Base-by-base conservation (phyloP, 139 green algal genomes). In the Chloropicon primus region DNA sequence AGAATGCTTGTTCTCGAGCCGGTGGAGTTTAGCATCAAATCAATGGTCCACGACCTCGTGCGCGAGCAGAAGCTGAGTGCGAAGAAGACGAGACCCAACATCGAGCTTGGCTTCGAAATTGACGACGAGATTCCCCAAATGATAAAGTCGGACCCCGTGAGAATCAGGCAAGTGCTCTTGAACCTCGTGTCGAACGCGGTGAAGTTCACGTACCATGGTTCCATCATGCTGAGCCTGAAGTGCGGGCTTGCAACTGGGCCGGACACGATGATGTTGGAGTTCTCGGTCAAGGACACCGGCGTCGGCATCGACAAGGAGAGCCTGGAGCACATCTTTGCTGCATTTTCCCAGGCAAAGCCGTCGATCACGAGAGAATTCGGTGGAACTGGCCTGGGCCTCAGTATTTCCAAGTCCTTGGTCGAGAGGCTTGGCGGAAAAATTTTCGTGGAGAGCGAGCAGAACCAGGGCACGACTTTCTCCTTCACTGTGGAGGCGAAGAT, bases 131-230 rank as follows among this genome's bases (percentile, higher is more conserved):
- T 85, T 27, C 81, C 81, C 1, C 25, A 78, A 53, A 27, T 79
- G 25, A 80, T 77, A 24, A 53, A 71, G 2, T 75, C 80, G 23
- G 81, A 85, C 71, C 41, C 77, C 22, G 78, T 77, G 25, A 28
- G 81, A 22, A 72, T 85, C 24, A 62, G 82, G 80, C 81, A 85
- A 62, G 78, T 71, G 26, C 29, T 83, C 27, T 54, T 85, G 3
- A 85, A 85, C 27, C 53, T 85, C 2, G 29, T 85, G 22, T 84
- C 80, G 10, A 85, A 85, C 27, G 80, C 80, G 0, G 80, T 85
- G 27, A 85, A 85, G 80, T 85, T 85, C 25, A 85, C 81, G 0
- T 0, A 81, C 25, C 74, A 85, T 17, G 81, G 81, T 1, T 77
- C 54, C 28, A 72, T 85, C 21, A 76, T 41, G 0, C 79, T 85